phyloP scores from a whole-genome alignment of 805 yeast genomes.

The Cephaloascus fragrans region DNA sequence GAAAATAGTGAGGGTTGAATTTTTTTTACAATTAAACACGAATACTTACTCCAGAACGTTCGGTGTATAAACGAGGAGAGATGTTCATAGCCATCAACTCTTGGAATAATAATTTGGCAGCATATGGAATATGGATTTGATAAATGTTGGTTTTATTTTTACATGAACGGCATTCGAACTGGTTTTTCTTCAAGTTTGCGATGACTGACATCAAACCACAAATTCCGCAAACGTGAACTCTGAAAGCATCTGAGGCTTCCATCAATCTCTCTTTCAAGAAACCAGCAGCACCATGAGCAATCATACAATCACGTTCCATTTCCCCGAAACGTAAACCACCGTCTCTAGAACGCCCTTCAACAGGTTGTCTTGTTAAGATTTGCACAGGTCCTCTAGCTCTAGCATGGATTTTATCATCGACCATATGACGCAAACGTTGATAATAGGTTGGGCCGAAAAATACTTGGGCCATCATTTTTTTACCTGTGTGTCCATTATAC shows the following conservation, averaged over 20 bases:
- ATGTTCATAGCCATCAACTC: slow-evolving; percentile 99
- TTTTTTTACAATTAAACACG: slow-evolving; percentile 13
- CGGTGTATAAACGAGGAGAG: slow-evolving; percentile 95
- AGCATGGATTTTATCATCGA: slow-evolving; percentile 97
- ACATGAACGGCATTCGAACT: slow-evolving; percentile 97
- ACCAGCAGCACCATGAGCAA: slow-evolving; percentile 99
- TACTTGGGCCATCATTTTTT: slow-evolving; percentile 93
- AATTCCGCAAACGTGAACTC: slow-evolving; percentile 96
- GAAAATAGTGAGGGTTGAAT: no score
- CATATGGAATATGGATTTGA: slow-evolving; percentile 96
- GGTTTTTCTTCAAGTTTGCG: slow-evolving; percentile 95
- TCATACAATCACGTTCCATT: slow-evolving; percentile 99
- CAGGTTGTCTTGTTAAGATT: slow-evolving; percentile 96
- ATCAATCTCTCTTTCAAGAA: slow-evolving; percentile 94
- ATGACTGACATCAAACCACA: slow-evolving; percentile 98
- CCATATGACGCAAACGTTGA: slow-evolving; percentile 98
- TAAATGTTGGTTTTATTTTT: slow-evolving; percentile 96
- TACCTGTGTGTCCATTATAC: slow-evolving; percentile 99
- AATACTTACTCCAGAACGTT: slow-evolving; percentile 54
- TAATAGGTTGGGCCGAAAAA: slow-evolving; percentile 99
- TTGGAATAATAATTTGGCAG: slow-evolving; percentile 96
- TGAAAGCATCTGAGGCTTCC: slow-evolving; percentile 98
- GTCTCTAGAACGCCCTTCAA: slow-evolving; percentile 98
- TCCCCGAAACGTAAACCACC: slow-evolving; percentile 99
- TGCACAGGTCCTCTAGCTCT: slow-evolving; percentile 99